Conservation (phyloP, 768 basidiomycete genomes). For the Trametes gibbosa region DNA sequence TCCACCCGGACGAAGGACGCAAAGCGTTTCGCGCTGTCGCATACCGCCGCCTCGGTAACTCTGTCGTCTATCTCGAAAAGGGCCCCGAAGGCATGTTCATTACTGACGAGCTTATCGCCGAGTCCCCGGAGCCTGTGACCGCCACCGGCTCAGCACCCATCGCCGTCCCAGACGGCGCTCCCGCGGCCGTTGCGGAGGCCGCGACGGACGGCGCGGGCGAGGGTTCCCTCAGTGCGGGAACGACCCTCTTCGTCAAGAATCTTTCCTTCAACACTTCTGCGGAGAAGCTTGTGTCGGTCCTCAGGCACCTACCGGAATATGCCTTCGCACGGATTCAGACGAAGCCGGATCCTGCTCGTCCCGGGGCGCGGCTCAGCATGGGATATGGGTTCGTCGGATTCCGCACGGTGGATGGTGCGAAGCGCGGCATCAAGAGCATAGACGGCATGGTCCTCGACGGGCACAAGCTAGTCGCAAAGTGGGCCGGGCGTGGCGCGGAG, state of each 20-base stretch:
- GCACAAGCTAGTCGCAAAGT: slow-evolving; percentile 78
- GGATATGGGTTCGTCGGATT: slow-evolving; percentile 97
- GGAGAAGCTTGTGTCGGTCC: slow-evolving; percentile 65
- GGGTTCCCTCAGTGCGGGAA: slow-evolving; percentile 54
- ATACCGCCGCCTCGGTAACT: slow-evolving; percentile 86
- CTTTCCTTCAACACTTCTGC: slow-evolving; percentile 88
- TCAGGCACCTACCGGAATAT: slow-evolving; percentile 75
- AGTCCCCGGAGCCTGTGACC: slow-evolving; percentile 18
- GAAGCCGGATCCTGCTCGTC: slow-evolving; percentile 81
- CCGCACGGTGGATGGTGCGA: slow-evolving; percentile 68
- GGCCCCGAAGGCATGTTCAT: slow-evolving; percentile 83
- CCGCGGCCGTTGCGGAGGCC: slow-evolving; percentile 29
- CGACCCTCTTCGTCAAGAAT: slow-evolving; percentile 94
- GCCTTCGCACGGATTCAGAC: slow-evolving; percentile 88
- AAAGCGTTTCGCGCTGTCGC: slow-evolving; percentile 80
- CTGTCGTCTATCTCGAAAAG: slow-evolving; percentile 89
- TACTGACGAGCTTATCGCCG: slow-evolving; percentile 18
- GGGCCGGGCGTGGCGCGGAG: slow-evolving; percentile 76
- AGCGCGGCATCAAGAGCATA: slow-evolving; percentile 70
- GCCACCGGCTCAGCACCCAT: slow-evolving; percentile 32
- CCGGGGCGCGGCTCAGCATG: slow-evolving; percentile 71
- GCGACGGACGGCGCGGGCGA: slow-evolving; percentile 29
- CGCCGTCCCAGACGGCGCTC: slow-evolving; percentile 41
- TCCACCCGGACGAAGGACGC: slow-evolving; percentile 63
- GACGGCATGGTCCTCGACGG: slow-evolving; percentile 86